Conservation (phyloP, 2,329 filamentous ascomycete species). For the Fusarium sp. region DNA sequence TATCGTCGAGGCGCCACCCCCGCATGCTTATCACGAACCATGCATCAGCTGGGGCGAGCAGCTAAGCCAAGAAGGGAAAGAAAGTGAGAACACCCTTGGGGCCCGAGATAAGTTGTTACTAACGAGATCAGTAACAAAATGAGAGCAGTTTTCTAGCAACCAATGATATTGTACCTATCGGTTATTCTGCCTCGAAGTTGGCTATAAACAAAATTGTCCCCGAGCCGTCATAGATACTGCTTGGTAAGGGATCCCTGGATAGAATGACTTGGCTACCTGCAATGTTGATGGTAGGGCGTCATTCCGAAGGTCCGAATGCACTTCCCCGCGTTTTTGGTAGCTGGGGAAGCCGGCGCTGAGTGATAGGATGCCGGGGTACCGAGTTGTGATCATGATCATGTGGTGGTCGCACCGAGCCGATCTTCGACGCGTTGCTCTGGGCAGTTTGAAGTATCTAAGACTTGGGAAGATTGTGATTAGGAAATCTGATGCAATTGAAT, state of each 20-base stretch:
- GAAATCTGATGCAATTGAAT: background rate
- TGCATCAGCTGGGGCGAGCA: background rate
- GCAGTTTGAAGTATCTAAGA: background rate
- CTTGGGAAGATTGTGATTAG: background rate
- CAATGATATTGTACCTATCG: background rate
- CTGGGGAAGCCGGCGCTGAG: background rate
- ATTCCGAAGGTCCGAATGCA: background rate
- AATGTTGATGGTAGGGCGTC: background rate
- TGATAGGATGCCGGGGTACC: background rate
- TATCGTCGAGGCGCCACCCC: background rate
- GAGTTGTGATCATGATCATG: background rate
- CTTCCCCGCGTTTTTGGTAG: background rate
- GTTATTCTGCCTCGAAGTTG: background rate
- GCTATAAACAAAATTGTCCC: background rate
- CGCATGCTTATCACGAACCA: background rate
- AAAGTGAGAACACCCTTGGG: background rate
- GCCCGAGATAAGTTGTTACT: background rate
- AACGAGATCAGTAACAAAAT: background rate
- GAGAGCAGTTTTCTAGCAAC: background rate
- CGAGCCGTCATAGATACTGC: background rate
- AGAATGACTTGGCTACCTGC: background rate
- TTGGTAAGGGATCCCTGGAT: background rate
- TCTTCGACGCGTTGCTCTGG: background rate
- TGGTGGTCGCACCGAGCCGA: background rate
- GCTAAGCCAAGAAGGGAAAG: conserved; percentile 2